Conservation (phyloP, 2,329 filamentous ascomycete genomes). For the Teratosphaeria zuluensis region DNA sequence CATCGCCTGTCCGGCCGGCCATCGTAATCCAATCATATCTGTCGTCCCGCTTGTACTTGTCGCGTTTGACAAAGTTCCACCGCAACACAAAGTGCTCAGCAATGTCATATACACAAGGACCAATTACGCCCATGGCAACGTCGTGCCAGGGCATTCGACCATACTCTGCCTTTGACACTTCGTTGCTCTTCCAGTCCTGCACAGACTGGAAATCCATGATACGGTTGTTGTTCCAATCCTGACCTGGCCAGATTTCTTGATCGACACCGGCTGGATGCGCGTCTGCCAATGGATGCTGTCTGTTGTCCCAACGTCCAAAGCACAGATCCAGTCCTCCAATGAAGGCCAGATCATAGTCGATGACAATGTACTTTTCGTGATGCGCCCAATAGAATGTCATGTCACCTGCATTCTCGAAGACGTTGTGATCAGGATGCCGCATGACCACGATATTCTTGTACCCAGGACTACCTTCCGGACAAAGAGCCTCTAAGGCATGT, state of each 20-base stretch:
- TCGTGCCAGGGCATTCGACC: conserved; percentile 99
- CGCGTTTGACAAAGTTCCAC: conserved; percentile 95
- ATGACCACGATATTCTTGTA: conserved; percentile 81
- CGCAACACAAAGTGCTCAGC: conserved; percentile 89
- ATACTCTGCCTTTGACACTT: conserved; percentile 80
- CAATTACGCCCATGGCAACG: conserved; percentile 82
- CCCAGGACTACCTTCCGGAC: conserved; percentile 70
- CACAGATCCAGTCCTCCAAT: conserved; percentile 92
- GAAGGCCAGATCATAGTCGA: conserved; percentile 84
- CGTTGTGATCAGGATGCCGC: conserved; percentile 90
- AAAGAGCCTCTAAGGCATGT: conserved; percentile 67
- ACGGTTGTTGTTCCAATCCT: conserved; percentile 97
- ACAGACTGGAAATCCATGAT: conserved; percentile 94
- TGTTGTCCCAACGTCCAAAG: conserved; percentile 87
- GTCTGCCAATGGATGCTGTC: conserved; percentile 77
- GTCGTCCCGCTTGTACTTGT: conserved; percentile 89
- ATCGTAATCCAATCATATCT: conserved; percentile 78
- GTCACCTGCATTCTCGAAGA: conserved; percentile 85
- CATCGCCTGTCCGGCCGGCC: conserved; percentile 62
- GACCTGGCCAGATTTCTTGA: conserved; percentile 84
- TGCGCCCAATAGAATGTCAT: conserved; percentile 99
- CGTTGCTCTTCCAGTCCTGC: conserved; percentile 84
- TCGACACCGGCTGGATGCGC: conserved; percentile 74
- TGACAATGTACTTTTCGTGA: conserved; percentile 94
- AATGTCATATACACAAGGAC: conserved; percentile 84